A percentile compares a stretch with the other conserved stretches of the same genome.
These are phyloP conservation scores for Avena atlantica DNA, from an alignment of 176 grass and related monocot species.

Conservation along the genomic window DNA sequence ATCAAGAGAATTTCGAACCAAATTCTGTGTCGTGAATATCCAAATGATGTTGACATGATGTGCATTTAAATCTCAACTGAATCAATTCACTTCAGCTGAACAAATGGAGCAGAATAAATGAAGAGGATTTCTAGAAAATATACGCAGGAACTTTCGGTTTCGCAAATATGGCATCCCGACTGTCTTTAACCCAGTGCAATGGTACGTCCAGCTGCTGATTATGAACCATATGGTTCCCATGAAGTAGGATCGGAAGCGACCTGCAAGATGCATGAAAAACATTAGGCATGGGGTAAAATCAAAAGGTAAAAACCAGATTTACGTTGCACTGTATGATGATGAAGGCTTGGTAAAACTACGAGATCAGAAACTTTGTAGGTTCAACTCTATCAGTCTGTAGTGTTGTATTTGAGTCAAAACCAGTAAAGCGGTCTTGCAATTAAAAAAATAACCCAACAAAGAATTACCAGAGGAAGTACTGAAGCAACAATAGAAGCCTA, in stretches of 20 bases:
- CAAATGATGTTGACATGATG: conserved; percentile 21
- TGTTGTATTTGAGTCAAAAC: background rate
- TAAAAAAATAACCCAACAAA: conserved; percentile 1
- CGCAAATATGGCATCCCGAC: conserved; percentile 25
- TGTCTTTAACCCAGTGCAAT: conserved; percentile 37
- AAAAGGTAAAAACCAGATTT: background rate
- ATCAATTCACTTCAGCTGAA: conserved; percentile 37
- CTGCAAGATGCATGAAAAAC: conserved; percentile 34
- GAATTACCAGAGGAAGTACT: background rate
- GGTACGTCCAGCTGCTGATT: conserved; percentile 35
- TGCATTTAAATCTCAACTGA: conserved; percentile 35
- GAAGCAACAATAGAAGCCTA: conserved; percentile 38
- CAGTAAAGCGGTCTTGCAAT: background rate
- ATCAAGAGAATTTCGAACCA: conserved; percentile 37
- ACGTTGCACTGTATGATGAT: background rate
- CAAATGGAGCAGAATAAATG: conserved; percentile 1
- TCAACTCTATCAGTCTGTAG: background rate
- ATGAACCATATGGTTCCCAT: background rate
- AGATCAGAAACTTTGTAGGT: conserved; percentile 6
- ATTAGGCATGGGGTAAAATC: conserved; percentile 28
- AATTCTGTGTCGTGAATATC: conserved; percentile 42
- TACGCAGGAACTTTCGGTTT: conserved; percentile 19
- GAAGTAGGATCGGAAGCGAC: conserved; percentile 33
- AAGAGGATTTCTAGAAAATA: conserved; percentile 26
- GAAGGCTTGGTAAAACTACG: background rate